These are phyloP conservation scores for Spizellomyces sp. DNA, from an alignment of 192 early-diverging fungal species.

Conservation along the genomic window DNA sequence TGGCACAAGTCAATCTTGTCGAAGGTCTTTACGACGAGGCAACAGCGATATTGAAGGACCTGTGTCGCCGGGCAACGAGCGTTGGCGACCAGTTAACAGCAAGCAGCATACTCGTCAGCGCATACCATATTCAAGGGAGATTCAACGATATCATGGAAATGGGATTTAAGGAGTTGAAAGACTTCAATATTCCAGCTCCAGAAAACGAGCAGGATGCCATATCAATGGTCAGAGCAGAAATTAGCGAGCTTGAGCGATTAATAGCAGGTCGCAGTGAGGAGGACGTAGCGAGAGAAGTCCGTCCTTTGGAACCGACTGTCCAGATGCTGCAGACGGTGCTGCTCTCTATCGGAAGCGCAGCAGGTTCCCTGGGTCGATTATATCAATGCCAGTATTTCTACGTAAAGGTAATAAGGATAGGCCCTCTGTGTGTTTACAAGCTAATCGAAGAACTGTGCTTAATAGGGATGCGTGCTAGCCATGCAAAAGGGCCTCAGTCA, in stretches of 20 bases:
- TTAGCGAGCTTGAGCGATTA: conserved; percentile 16
- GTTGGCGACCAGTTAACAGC: conserved; percentile 16
- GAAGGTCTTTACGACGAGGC: conserved; percentile 39
- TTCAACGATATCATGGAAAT: conserved; percentile 35
- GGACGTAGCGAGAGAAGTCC: conserved; percentile 3
- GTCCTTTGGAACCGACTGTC: conserved; percentile 8
- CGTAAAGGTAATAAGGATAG: background rate
- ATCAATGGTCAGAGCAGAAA: conserved; percentile 11
- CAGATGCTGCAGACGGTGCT: conserved; percentile 39
- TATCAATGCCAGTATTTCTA: conserved; percentile 23
- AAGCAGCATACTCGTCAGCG: conserved; percentile 15
- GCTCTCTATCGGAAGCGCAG: conserved; percentile 31
- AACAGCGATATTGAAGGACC: conserved; percentile 13
- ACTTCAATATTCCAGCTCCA: conserved; percentile 27
- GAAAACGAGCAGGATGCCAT: conserved; percentile 13
- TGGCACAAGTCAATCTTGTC: conserved; percentile 34
- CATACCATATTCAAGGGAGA: conserved; percentile 28
- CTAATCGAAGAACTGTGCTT: too few relatives aligned
- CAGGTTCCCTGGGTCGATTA: conserved; percentile 4
- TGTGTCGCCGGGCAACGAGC: conserved; percentile 16
- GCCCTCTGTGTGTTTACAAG: too few relatives aligned
- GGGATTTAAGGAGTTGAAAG: conserved; percentile 29
- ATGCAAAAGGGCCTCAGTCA: conserved; percentile 10
- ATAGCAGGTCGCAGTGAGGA: conserved; percentile 8
- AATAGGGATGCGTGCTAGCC: conserved; percentile 13